These are phyloP conservation scores for Rhizophlyctis rosea DNA, from an alignment of 192 early-diverging fungal genomes.

Conservation along the genomic window DNA sequence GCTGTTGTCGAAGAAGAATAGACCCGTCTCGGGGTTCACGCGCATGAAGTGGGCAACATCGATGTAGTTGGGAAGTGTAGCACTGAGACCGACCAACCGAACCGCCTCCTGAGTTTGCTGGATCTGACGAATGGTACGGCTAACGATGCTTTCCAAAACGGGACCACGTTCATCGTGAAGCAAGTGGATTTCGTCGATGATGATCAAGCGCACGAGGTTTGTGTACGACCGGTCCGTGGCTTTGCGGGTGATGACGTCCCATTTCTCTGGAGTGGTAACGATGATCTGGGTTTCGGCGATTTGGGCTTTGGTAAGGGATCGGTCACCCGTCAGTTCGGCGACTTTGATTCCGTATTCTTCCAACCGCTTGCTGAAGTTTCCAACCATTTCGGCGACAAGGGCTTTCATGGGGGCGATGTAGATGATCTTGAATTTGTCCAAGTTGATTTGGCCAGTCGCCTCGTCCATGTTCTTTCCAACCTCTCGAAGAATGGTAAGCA, in stretches of 20 bases:
- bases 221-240: constrained; percentile 90
- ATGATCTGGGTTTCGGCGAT: constrained; percentile 96
- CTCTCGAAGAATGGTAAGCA: constrained; percentile 90
- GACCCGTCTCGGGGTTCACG: constrained; percentile 70
- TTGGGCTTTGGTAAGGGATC: constrained; percentile 94
- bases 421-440: constrained; percentile 93
- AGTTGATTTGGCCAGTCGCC: constrained; percentile 66
- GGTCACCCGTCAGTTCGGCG: constrained; percentile 96
- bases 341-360: constrained; percentile 79
- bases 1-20: constrained; percentile 91
- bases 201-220: constrained; percentile 81
- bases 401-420: constrained; percentile 99
- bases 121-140: constrained; percentile 78
- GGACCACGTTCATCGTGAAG: constrained; percentile 97
- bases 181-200: constrained; percentile 97
- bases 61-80: constrained; percentile 93
- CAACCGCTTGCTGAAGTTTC: constrained; percentile 77
- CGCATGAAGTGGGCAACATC: constrained; percentile 95
- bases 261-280: constrained; percentile 98
- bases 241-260: constrained; percentile 98
- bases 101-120: constrained; percentile 87
- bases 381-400: constrained; percentile 96
- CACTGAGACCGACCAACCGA: constrained; percentile 87
- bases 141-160: constrained; percentile 89
- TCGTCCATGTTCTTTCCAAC: constrained; percentile 77